These are phyloP conservation scores for Russula griseocarnosa DNA, from an alignment of 768 basidiomycete genomes.

Conservation along the genomic window DNA sequence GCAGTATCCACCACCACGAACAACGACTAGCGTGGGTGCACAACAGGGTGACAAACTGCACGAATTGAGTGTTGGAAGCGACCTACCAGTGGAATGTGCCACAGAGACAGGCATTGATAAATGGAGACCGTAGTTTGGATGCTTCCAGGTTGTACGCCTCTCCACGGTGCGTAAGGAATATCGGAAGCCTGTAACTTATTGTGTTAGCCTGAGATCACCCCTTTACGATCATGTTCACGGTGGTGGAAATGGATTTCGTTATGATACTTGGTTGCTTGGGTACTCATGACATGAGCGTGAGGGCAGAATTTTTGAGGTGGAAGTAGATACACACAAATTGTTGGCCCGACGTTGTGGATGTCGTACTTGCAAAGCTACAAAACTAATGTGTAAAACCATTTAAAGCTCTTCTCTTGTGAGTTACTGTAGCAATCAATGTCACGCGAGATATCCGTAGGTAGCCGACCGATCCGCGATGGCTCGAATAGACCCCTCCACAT, in stretches of 20 bases:
- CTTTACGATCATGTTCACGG: too few species aligned
- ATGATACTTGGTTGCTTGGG: too few species aligned
- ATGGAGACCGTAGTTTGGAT: not conserved
- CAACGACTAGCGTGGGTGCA: not conserved
- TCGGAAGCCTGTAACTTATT: too few species aligned
- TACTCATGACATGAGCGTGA: too few species aligned
- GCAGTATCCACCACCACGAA: not conserved
- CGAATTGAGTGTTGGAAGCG: not conserved
- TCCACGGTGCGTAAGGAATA: not conserved
- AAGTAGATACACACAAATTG: too few species aligned
- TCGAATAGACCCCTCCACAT: slow-evolving; percentile 1
- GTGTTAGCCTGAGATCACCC: too few species aligned
- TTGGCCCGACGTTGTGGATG: too few species aligned
- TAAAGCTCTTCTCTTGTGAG: not conserved
- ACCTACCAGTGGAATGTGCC: not conserved
- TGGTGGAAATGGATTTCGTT: too few species aligned
- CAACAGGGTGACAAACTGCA: not conserved
- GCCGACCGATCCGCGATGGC: slow-evolving; percentile 13
- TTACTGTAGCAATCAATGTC: not conserved
- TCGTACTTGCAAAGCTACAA: too few species aligned
- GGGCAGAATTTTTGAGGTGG: too few species aligned
- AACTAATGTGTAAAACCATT: slow-evolving; percentile 5
- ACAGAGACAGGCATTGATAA: not conserved
- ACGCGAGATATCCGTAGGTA: not conserved
- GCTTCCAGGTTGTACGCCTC: not conserved